phyloP scores from a whole-genome alignment of 23 red algal species.

The Gracilaria domingensis region DNA sequence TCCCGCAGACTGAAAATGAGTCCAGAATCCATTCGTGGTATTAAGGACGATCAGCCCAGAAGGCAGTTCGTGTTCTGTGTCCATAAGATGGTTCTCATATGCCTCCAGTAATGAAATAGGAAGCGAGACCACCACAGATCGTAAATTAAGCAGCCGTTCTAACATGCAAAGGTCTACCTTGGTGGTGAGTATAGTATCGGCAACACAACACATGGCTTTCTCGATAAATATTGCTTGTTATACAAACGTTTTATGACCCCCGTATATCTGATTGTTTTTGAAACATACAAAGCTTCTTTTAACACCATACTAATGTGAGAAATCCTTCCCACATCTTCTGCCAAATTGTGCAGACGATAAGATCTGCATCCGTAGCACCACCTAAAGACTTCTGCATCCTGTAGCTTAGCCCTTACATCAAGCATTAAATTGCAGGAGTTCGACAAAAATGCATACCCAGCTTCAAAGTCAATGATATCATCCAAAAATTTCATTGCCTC shows the following conservation, averaged over 20 bases:
- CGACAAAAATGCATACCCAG: background rate
- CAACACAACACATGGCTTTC: too few relatives aligned
- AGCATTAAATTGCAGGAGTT: background rate
- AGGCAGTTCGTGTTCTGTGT: too few relatives aligned
- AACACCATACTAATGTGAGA: background rate
- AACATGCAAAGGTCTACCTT: background rate
- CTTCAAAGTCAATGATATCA: background rate
- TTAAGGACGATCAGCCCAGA: too few relatives aligned
- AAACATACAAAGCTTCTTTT: background rate
- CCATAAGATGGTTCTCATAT: too few relatives aligned
- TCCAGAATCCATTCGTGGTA: background rate
- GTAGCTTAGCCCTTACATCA: background rate
- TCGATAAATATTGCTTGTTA: background rate
- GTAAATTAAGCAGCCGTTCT: too few relatives aligned
- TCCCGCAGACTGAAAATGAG: background rate
- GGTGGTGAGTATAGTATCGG: too few relatives aligned
- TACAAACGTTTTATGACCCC: background rate
- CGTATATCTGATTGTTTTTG: background rate
- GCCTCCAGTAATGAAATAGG: too few relatives aligned
- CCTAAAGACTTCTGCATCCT: background rate
- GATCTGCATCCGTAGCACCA: background rate
- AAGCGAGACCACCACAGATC: too few relatives aligned
- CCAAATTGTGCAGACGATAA: background rate
- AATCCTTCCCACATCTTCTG: background rate
- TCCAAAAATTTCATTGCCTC: background rate